Conservation (phyloP, 495 filamentous ascomycete species). For the Penicillium desertorum region DNA sequence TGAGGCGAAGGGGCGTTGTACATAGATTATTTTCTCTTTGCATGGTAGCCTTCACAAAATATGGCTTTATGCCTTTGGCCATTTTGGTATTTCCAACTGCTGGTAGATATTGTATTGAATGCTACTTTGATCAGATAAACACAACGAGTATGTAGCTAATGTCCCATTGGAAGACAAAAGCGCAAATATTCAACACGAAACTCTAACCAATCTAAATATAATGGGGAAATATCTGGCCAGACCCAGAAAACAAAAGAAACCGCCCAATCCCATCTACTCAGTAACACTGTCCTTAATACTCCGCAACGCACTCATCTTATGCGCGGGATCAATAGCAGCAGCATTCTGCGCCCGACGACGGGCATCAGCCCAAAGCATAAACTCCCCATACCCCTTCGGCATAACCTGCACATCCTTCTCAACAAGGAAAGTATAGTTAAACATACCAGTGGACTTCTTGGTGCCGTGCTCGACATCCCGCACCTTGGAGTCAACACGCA, state of each 20-base stretch:
- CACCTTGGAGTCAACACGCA: constrained; percentile 75
- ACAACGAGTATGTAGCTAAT: neutral
- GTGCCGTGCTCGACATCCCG: constrained; percentile 74
- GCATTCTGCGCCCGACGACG: constrained; percentile 56
- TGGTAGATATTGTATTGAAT: neutral
- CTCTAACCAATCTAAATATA: neutral
- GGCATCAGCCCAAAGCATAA: constrained; percentile 79
- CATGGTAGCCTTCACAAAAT: constrained; percentile 6
- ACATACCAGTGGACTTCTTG: constrained; percentile 74
- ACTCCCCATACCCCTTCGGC: constrained; percentile 72
- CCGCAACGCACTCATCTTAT: constrained; percentile 40
- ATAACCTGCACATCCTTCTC: constrained; percentile 70
- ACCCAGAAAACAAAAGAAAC: neutral
- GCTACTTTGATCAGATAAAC: neutral
- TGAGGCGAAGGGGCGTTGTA: constrained; percentile 13
- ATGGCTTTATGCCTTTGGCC: neutral
- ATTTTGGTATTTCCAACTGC: neutral
- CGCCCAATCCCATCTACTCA: constrained; percentile 30
- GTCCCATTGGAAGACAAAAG: neutral
- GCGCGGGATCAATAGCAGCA: constrained; percentile 35
- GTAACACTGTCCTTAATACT: constrained; percentile 48
- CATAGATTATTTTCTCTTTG: constrained; percentile 4
- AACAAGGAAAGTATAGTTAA: constrained; percentile 83
- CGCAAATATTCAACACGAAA: neutral
- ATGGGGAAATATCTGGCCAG: neutral